Conservation (phyloP, 2,329 filamentous ascomycete genomes). For the Fusarium pininemorale region DNA sequence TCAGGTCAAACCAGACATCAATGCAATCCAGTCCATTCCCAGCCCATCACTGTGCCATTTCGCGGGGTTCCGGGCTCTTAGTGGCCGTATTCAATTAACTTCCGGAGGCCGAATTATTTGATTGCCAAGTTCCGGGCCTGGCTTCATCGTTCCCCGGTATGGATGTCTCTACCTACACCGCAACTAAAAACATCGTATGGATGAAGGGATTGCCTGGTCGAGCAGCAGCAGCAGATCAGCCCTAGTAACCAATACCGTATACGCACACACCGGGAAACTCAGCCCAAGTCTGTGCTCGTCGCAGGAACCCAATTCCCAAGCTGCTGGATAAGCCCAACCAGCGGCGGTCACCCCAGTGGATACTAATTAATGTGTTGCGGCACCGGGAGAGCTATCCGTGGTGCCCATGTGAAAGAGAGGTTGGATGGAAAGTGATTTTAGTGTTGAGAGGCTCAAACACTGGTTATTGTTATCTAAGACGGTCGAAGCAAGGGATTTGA, state of each 20-base stretch:
- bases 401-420: slow-evolving; percentile 29
- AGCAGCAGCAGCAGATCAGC: slow-evolving; percentile 6
- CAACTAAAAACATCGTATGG: slow-evolving; percentile 19
- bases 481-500: slow-evolving; percentile 3
- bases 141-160: slow-evolving; percentile 11
- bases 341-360: slow-evolving; percentile 28
- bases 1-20: not conserved
- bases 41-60: slow-evolving; percentile 20
- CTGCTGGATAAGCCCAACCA: slow-evolving; percentile 22
- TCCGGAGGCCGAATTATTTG: slow-evolving; percentile 15
- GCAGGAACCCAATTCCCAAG: slow-evolving; percentile 38
- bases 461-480: slow-evolving; percentile 11
- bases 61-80: slow-evolving; percentile 31
- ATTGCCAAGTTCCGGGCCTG: slow-evolving; percentile 28
- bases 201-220: slow-evolving; percentile 20
- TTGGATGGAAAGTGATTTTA: slow-evolving; percentile 28
- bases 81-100: slow-evolving; percentile 25
- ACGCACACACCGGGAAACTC: slow-evolving; percentile 5
- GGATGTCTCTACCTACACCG: slow-evolving; percentile 21
- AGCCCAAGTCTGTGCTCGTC: slow-evolving; percentile 28
- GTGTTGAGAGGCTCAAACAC: not conserved
- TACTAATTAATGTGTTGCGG: slow-evolving; percentile 18
- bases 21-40: not conserved
- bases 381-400: slow-evolving; percentile 7
- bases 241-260: slow-evolving; percentile 2